A percentile compares a stretch with the other conserved stretches of the same genome.
Conservation (phyloP, 1,139 yeast species). For the Scheffersomyces lignicola region DNA sequence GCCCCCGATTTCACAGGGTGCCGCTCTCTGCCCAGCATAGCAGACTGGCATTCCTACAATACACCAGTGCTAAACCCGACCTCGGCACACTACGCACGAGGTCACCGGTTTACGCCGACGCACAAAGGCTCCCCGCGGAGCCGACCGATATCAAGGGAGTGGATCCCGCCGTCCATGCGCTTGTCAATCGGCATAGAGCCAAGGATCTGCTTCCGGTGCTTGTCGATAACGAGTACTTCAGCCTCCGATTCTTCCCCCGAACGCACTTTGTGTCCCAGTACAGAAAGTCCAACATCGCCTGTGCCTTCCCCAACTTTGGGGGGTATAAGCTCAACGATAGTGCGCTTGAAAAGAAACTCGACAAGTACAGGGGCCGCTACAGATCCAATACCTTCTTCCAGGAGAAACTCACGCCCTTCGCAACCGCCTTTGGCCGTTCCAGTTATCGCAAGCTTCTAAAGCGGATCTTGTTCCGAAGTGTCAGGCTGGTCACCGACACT, state of each 20-base stretch:
- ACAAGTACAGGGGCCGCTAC: slow-evolving; percentile 30
- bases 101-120: no score
- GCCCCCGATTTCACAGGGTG: no score
- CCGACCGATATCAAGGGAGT: slow-evolving; percentile 42
- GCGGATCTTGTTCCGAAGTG: slow-evolving; percentile 20
- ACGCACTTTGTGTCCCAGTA: slow-evolving; percentile 27
- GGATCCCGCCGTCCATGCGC: slow-evolving; percentile 23
- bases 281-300: slow-evolving; percentile 43
- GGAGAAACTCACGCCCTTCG: slow-evolving; percentile 27
- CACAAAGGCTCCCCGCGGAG: slow-evolving; percentile 21
- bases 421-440: slow-evolving; percentile 35
- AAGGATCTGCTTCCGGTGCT: slow-evolving; percentile 22
- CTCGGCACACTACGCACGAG: no score
- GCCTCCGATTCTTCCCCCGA: slow-evolving; percentile 27
- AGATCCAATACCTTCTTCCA: slow-evolving; percentile 22
- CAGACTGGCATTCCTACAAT: no score
- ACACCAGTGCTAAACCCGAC: no score
- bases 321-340: slow-evolving; percentile 29
- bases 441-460: slow-evolving; percentile 28
- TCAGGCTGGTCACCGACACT: slow-evolving; percentile 11
- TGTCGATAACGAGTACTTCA: slow-evolving; percentile 21
- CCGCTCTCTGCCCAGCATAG: no score
- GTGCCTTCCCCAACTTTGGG: slow-evolving; percentile 32
- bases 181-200: slow-evolving; percentile 12
- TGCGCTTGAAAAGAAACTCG: slow-evolving; percentile 21